Evolutionary conservation across 805 yeast genomes (phyloP), one percentile per base, ranked within the genome.

Genomic region (Zygotorulaspora chibaensis): DNA sequence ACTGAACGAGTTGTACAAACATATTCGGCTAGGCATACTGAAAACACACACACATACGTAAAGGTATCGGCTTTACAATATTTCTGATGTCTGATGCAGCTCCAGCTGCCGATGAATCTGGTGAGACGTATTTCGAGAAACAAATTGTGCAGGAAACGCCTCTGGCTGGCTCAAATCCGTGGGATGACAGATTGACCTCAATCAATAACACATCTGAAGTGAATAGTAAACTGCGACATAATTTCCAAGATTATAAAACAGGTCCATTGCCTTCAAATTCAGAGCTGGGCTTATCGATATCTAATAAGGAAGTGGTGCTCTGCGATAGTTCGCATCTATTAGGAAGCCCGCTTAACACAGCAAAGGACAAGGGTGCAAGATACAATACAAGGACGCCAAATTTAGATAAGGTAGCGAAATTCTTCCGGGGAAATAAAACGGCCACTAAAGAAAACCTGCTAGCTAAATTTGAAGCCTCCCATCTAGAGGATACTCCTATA

Each of bases 361-460:
- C 35, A 27, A 20, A 37, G 4, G 38, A 25, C 11, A 36, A 17
- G 28, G 30, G 11, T 6, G 3, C 35, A 12, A 34, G 34, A 30
- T 43, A 43, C 25, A 57, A 57, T 40, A 52, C 39, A 36, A 54
- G 57, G 17, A 59, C 67, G 8, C 67, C 65, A 2, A 58, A 60
- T 42, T 39, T 61, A 2, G 54, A 57, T 16, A 54, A 55, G 35
- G 52, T 62, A 26, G 52, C 58, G 2, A 54, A 54, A 20, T 62
- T 56, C 37, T 54, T 61, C 38, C 55, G 51, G 35, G 44, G 42
- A 2, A 50, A 51, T 17, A 52, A 43, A 23, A 48, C 59, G 2
- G 52, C 59, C 8, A 43, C 40, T 5, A 52, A 47, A 26, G 48
- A 44, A 13, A 52, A 45, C 16, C 33, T 53, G 4, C 30, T 53